phyloP scores from a whole-genome alignment of 164 flowering plant genomes.

The Chimonanthus salicifolius region DNA sequence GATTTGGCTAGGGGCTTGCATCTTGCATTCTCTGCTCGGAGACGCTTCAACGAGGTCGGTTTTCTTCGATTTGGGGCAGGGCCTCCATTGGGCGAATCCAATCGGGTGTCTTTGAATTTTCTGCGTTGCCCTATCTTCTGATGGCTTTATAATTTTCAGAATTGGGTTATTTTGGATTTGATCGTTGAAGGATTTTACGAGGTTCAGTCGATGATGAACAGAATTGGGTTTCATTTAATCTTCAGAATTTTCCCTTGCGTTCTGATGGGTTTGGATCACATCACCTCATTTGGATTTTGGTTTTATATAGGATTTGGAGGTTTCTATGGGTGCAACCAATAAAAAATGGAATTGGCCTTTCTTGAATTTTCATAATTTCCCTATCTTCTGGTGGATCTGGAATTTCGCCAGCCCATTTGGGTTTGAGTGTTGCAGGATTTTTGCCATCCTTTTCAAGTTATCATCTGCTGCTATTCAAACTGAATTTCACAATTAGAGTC shows the following conservation, averaged over 20 bases:
- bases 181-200: neutral
- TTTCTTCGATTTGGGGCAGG: neutral
- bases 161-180: neutral
- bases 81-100: too few species aligned
- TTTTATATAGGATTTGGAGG: neutral
- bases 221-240: neutral
- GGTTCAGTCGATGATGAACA: neutral
- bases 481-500: neutral
- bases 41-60: slow-evolving; percentile 45
- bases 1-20: slow-evolving; percentile 60
- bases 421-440: too few species aligned
- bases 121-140: neutral
- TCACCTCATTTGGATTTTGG: neutral
- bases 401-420: too few species aligned
- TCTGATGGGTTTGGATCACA: neutral
- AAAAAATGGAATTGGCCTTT: neutral
- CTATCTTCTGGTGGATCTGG: too few species aligned
- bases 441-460: too few species aligned
- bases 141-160: too few species aligned
- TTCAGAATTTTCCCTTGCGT: too few species aligned
- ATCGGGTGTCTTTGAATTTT: neutral
- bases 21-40: slow-evolving; percentile 64
- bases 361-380: neutral
- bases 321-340: neutral
- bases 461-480: neutral